A percentile compares a stretch with the other conserved stretches of the same genome.
These are phyloP conservation scores for Peronospora tabacina DNA, from an alignment of 352 stramenopile species.

Conservation along the genomic window DNA sequence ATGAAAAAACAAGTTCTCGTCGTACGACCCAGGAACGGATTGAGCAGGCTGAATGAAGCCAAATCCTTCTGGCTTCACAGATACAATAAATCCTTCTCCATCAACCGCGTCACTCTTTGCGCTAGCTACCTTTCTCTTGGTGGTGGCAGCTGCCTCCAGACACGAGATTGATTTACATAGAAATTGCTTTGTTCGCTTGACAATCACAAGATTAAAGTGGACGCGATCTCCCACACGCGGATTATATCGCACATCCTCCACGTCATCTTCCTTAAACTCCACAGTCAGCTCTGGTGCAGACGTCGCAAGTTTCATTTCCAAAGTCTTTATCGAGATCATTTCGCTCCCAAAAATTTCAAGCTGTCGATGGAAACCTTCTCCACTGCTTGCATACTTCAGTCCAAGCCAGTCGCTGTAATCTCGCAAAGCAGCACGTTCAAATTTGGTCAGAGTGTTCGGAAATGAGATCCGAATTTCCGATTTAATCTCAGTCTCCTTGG, in stretches of 20 bases:
- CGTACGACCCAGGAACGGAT: conserved; percentile 23
- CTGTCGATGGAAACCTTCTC: conserved; percentile 33
- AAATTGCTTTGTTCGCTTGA: conserved; percentile 65
- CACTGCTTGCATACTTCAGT: conserved; percentile 43
- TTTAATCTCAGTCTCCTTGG: conserved; percentile 8
- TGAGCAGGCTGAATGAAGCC: conserved; percentile 65
- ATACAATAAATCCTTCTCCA: conserved; percentile 55
- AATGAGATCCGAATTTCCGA: conserved; percentile 36
- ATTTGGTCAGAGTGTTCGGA: conserved; percentile 44
- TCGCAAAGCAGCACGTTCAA: conserved; percentile 52
- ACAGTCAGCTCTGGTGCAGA: conserved; percentile 30
- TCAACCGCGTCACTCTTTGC: conserved; percentile 16
- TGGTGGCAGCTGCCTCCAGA: conserved; percentile 25
- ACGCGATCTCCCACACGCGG: conserved; percentile 55
- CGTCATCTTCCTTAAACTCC: conserved; percentile 55
- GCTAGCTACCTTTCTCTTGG: conserved; percentile 11
- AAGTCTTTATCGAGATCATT: conserved; percentile 18
- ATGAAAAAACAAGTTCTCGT: conserved; percentile 76
- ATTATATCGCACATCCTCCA: conserved; percentile 60
- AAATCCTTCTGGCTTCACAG: conserved; percentile 62
- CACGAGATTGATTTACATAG: conserved; percentile 43
- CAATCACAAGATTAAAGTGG: conserved; percentile 44
- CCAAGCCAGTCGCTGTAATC: conserved; percentile 60
- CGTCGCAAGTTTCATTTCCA: conserved; percentile 18
- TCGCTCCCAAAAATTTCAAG: conserved; percentile 31